These are phyloP conservation scores for Parasitella parasitica DNA, from an alignment of 371 early-diverging fungal genomes.

Conservation along the genomic window DNA sequence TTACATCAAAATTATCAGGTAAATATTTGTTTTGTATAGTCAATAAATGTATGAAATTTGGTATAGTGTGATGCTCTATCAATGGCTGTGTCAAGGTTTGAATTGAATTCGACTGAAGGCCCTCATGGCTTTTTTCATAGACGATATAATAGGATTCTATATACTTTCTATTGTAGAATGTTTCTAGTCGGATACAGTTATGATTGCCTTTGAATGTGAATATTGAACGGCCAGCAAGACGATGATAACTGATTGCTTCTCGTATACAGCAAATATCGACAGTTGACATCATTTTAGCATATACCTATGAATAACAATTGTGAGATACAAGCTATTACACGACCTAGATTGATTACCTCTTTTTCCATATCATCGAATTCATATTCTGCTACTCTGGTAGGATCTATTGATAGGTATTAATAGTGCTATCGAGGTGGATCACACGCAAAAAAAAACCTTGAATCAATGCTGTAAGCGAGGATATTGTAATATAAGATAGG, in stretches of 20 bases:
- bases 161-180: conserved; percentile 39
- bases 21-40: conserved; percentile 1
- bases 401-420: conserved; percentile 24
- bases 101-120: not conserved
- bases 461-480: conserved; percentile 24
- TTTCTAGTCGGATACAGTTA: conserved; percentile 40
- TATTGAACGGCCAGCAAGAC: conserved; percentile 31
- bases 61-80: conserved; percentile 33
- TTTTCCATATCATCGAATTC: conserved; percentile 27
- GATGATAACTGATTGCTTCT: conserved; percentile 39
- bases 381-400: conserved; percentile 20
- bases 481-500: conserved; percentile 24
- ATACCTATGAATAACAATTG: conserved; percentile 13
- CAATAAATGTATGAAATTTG: conserved; percentile 36
- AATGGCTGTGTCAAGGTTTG: not conserved
- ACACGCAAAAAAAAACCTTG: not conserved
- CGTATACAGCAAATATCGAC: conserved; percentile 26
- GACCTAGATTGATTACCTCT: not conserved
- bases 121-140: conserved; percentile 8
- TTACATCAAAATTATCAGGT: not conserved
- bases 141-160: conserved; percentile 41
- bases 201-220: conserved; percentile 26
- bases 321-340: not conserved
- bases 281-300: conserved; percentile 28
- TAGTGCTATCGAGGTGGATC: not conserved